Base-by-base conservation (phyloP, 169 alveolate species). In the Plasmodium adleri region DNA sequence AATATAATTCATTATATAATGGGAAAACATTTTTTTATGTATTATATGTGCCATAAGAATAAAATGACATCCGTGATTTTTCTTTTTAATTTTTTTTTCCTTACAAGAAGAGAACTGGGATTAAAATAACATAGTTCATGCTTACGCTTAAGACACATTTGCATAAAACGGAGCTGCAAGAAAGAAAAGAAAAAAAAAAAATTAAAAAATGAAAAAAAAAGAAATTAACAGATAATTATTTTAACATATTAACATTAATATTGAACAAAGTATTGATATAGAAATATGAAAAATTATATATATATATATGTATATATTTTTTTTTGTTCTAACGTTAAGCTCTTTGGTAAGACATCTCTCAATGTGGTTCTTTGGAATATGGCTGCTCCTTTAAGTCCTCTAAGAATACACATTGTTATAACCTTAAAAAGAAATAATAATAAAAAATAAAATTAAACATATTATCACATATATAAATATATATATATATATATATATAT, bases 351-450 rank as follows among this genome's bases (percentile, higher is more conserved):
- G 17, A 78, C 15, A 49, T 78, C 64, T 13, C 39, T 78, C 39
- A 78, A 49, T 22, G 88, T 43, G 20, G 60, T 24, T 24, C 17
- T 63, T 6, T 78, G 26, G 67, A 26, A 78, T 28, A 78, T 1
- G 47, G 50, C 89, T 45, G 45, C 17, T 64, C 89, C 89, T 78
- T 78, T 78, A 20, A 78, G 26, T 64, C 89, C 89, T 28, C 89
- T 64, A 64, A 78, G 1, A 24, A 78, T 52, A 22, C 89, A 78
- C 52, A 63, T 22, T 12, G 89, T 10, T 66, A 78, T 78, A 17
- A 64, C 78, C 89, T 78, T 60, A 47, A 74, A 39, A 74, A 59
- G 63, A 50, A 32, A 74, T 43, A 49, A n/a, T 39, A 60, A 74
- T 26, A 47, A 24, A 56, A 22, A 10, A 76, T 50, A 26, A 47